phyloP scores from a whole-genome alignment of 352 stramenopile genomes.

The Globisporangium parvum region DNA sequence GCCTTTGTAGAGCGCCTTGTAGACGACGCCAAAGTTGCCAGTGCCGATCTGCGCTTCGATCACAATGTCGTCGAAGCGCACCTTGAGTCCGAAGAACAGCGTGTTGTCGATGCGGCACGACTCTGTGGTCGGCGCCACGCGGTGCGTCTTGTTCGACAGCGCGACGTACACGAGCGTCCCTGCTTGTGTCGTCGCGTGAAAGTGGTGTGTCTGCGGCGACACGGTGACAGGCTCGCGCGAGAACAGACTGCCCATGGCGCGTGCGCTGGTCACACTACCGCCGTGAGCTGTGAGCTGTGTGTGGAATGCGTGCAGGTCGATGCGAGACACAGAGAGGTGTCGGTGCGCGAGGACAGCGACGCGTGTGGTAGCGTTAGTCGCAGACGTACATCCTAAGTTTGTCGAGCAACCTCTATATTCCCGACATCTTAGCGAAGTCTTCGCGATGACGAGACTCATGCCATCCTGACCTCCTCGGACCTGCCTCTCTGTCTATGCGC shows the following conservation, averaged over 20 bases:
- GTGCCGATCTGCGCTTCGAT: constrained; percentile 63
- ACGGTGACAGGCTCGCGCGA: constrained; percentile 52
- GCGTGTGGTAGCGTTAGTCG: neutral
- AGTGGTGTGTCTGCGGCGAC: constrained; percentile 54
- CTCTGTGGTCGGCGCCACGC: constrained; percentile 46
- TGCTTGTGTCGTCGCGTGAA: constrained; percentile 55
- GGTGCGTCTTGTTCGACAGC: constrained; percentile 60
- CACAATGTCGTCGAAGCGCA: constrained; percentile 58
- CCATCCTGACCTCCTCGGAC: too few species aligned
- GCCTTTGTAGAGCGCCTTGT: constrained; percentile 70
- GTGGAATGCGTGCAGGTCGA: neutral
- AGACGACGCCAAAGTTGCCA: constrained; percentile 75
- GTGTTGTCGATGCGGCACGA: constrained; percentile 47
- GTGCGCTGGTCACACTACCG: neutral
- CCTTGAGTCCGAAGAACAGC: constrained; percentile 63
- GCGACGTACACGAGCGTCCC: constrained; percentile 69
- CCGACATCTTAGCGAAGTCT: too few species aligned
- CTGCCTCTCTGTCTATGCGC: too few species aligned
- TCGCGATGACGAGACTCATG: too few species aligned
- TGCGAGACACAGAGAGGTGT: neutral
- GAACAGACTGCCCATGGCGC: constrained; percentile 39
- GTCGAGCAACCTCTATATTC: too few species aligned
- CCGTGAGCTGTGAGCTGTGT: neutral
- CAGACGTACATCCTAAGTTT: too few species aligned
- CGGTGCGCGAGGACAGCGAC: too few species aligned